Evolutionary conservation across 768 basidiomycete species (phyloP).

Genomic region (Hericium coralloides): DNA sequence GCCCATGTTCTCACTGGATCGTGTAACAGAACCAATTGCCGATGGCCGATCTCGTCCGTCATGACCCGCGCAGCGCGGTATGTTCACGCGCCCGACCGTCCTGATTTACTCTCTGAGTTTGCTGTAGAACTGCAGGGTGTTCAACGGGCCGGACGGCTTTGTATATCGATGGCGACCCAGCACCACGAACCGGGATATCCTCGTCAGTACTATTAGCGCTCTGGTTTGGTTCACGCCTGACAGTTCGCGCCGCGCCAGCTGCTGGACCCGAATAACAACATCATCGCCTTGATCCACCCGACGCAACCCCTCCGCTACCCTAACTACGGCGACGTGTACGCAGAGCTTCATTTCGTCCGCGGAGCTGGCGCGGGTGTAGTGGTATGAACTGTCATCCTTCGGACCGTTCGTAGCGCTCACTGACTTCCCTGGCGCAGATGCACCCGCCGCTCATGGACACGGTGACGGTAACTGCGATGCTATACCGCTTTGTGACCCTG

Average conservation of each 20-base stretch:
- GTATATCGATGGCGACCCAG: slow-evolving; percentile 77
- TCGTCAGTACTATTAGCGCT: slow-evolving; percentile 25
- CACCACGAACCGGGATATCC: slow-evolving; percentile 38
- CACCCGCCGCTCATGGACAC: slow-evolving; percentile 89
- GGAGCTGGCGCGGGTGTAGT: slow-evolving; percentile 75
- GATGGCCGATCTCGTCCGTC: slow-evolving; percentile 76
- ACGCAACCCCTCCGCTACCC: slow-evolving; percentile 74
- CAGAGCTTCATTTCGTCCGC: slow-evolving; percentile 78
- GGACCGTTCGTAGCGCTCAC: slow-evolving; percentile 7
- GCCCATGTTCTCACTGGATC: slow-evolving; percentile 3
- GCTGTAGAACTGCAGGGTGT: slow-evolving; percentile 36
- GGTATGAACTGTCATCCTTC: slow-evolving; percentile 32
- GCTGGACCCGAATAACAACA: slow-evolving; percentile 56
- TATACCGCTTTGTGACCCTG: slow-evolving; percentile 66
- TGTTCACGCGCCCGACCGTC: slow-evolving; percentile 18
- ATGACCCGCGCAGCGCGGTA: slow-evolving; percentile 55
- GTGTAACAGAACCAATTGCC: slow-evolving; percentile 56
- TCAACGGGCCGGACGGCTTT: slow-evolving; percentile 77
- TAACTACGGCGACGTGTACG: slow-evolving; percentile 74
- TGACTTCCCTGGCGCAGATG: slow-evolving; percentile 37
- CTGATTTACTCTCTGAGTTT: slow-evolving; percentile 6
- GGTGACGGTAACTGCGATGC: slow-evolving; percentile 77
- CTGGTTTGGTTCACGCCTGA: background rate
- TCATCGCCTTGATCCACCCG: slow-evolving; percentile 76
- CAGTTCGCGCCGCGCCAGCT: slow-evolving; percentile 34